Conservation (phyloP, 352 stramenopile species). For the Globisporangium polare region DNA sequence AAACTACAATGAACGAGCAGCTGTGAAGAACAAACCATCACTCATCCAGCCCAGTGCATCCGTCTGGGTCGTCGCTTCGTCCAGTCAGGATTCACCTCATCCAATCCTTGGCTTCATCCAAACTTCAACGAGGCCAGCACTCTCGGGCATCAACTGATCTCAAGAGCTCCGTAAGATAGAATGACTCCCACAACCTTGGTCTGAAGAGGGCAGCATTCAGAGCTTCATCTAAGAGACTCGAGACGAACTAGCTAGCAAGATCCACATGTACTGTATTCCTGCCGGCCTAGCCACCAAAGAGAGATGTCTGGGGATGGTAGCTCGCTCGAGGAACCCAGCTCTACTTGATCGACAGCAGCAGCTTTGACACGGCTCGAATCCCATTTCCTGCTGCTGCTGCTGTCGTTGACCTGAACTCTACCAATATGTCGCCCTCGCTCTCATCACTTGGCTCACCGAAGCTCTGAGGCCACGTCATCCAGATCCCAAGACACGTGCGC, state of each 20-base stretch:
- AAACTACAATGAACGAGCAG: too few species aligned
- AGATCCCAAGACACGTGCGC: slow-evolving; percentile 22
- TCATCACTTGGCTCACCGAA: not conserved
- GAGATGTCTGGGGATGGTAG: too few species aligned
- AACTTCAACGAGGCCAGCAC: not conserved
- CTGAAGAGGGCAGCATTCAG: too few species aligned
- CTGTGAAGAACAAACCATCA: too few species aligned
- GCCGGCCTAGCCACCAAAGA: too few species aligned
- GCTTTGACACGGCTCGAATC: not conserved
- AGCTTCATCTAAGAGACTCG: too few species aligned
- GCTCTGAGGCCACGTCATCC: slow-evolving; percentile 17
- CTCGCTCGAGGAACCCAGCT: too few species aligned
- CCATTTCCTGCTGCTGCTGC: not conserved
- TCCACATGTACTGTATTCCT: too few species aligned
- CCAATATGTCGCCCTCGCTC: not conserved
- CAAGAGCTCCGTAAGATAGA: not conserved
- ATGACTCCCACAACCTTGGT: too few species aligned
- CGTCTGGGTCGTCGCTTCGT: too few species aligned
- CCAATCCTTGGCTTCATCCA: not conserved
- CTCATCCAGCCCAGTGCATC: too few species aligned
- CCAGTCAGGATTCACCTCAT: not conserved
- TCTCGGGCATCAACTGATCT: not conserved
- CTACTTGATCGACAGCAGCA: slow-evolving; percentile 4
- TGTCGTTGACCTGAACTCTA: not conserved
- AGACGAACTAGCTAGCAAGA: too few species aligned